Conservation (phyloP, 768 basidiomycete species). For the Amanita phalloides region DNA sequence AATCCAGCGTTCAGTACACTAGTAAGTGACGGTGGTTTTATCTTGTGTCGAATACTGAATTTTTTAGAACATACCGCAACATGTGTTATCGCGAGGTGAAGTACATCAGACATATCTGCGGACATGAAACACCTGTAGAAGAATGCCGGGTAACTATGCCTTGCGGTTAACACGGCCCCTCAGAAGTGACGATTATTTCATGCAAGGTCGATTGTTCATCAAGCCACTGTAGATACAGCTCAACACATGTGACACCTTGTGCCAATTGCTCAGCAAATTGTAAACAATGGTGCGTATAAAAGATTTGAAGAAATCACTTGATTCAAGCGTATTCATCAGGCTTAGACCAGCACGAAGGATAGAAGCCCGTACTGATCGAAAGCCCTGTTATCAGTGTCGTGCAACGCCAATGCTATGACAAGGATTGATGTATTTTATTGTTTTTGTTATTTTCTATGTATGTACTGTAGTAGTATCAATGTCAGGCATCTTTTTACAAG, state of each 20-base stretch:
- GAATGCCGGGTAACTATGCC: constrained; percentile 13
- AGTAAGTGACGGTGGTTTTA: background rate
- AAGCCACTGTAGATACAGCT: constrained; percentile 31
- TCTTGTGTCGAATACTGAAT: background rate
- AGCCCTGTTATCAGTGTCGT: constrained; percentile 11
- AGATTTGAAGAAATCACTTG: background rate
- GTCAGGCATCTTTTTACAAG: background rate
- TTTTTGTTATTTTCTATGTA: background rate
- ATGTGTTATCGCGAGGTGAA: constrained; percentile 37
- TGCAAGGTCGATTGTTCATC: constrained; percentile 31
- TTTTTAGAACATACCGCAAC: background rate
- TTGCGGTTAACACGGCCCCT: background rate
- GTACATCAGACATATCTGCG: constrained; percentile 26
- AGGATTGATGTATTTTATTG: background rate
- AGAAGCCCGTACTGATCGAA: constrained; percentile 9
- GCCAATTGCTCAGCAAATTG: constrained; percentile 27
- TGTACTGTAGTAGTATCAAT: background rate
- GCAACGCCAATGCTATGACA: background rate
- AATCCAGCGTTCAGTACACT: background rate
- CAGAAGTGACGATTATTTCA: constrained; percentile 3
- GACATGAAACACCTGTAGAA: constrained; percentile 20
- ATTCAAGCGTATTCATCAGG: constrained; percentile 9
- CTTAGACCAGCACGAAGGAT: constrained; percentile 17
- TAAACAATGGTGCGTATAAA: constrained; percentile 23
- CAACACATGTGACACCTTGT: constrained; percentile 22